Percentiles rank a stretch among this genome's conserved stretches.
Evolutionary conservation across 164 flowering plant genomes (phyloP).

Genomic region (Platanus orientalis): DNA sequence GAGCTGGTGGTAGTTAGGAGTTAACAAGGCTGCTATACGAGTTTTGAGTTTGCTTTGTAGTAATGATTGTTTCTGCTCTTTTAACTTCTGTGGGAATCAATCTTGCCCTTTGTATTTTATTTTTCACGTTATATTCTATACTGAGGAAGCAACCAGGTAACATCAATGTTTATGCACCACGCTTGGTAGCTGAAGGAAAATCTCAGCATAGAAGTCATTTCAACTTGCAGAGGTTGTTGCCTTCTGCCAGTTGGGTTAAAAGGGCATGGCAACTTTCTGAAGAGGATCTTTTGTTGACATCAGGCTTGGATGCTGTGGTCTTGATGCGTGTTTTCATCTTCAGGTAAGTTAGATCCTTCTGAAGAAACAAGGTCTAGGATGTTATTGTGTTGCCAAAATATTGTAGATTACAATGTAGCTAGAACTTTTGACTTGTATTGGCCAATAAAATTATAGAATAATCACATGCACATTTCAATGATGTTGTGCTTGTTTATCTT

Average conservation of each 20-base stretch:
- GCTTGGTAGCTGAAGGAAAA: slow-evolving; percentile 62
- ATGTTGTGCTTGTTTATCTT: too few relatives aligned
- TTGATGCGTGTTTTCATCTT: slow-evolving; percentile 78
- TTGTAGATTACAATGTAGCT: background rate
- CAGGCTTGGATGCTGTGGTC: slow-evolving; percentile 89
- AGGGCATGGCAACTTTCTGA: slow-evolving; percentile 78
- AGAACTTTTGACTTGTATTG: background rate
- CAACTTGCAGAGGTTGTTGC: slow-evolving; percentile 55
- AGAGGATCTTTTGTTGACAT: slow-evolving; percentile 56
- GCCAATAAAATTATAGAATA: background rate
- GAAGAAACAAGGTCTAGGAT: background rate
- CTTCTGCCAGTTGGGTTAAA: slow-evolving; percentile 74
- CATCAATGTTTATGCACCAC: slow-evolving; percentile 63
- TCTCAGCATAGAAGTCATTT: slow-evolving; percentile 33
- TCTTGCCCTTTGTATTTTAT: slow-evolving; percentile 59
- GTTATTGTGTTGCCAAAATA: background rate
- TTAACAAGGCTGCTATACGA: slow-evolving; percentile 1
- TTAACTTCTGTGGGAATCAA: slow-evolving; percentile 85
- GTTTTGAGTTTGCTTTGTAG: slow-evolving; percentile 12
- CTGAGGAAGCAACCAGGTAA: slow-evolving; percentile 69
- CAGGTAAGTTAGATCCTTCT: slow-evolving; percentile 38
- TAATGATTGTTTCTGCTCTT: slow-evolving; percentile 86
- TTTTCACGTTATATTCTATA: slow-evolving; percentile 62
- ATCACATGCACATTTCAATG: background rate
- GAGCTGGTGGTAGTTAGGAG: background rate